Base-by-base conservation (phyloP, 495 filamentous ascomycete genomes). In the Echria macrotheca region DNA sequence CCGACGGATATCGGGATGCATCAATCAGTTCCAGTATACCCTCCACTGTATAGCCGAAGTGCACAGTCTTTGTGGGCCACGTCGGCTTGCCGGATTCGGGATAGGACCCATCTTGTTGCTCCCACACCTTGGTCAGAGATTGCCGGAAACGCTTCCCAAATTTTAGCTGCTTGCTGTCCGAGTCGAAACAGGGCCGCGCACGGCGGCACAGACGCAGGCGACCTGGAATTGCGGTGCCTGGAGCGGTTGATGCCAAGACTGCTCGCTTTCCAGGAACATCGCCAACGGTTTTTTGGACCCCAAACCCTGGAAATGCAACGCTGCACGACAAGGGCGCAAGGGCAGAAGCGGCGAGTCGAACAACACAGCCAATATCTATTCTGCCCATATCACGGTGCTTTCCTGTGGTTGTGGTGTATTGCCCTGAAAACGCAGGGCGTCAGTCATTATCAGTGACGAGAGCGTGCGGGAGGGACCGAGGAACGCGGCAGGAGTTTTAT, bases 251-350 rank as follows among this genome's bases (percentile, higher is more conserved):
- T 37, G 44, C 45, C 45, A 48, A 48, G 45, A 39, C n/a, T 12
- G n/a, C 17, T 26, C 25, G 17, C 29, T 22, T 6, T 17, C 28
- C 23, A 17, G 45, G n/a, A 37, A 25, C 45, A 48, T 48, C 35
- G 45, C 33, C 33, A 48, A 48, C 45, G 45, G 45, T 29, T 48
- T 48, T 39, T 39, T 15, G 23, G 35, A 48, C 33, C 46, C 46
- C 35, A 48, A 47, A 44, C 11, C 22, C 22, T 42, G 23, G 31
- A 14, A 33, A 29, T 19, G 36, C 19, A 29, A 0, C 24, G 17
- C 28, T 26, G 40, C 18, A 46, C 17, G 44, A 18, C 23, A 44
- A 44, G 23, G 14, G 41, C 15, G 23, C 9, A n/a, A 41, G 38
- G 8, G 17, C 38, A 41, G 3, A 22, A 24, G 8, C 8, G n/a